Base-by-base conservation (phyloP, 306 rosid species). In the Castanea sativa region DNA sequence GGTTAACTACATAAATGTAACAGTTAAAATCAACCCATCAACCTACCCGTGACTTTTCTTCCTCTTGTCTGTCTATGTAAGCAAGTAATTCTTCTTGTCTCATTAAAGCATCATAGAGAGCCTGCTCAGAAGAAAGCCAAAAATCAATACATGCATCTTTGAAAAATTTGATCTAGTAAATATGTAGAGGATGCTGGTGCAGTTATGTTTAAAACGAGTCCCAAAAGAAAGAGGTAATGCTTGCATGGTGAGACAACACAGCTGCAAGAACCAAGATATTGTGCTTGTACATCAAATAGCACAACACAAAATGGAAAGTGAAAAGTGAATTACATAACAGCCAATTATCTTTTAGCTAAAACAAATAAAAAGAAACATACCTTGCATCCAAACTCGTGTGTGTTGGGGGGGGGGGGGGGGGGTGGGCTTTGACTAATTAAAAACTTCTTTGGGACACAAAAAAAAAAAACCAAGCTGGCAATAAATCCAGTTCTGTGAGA, bases 11-110 rank as follows among this genome's bases (percentile, higher is more conserved):
- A 19, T 10, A 7, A 3, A 5, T 18, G 13, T 63, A 29, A 8
- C 35, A 18, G 19, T 18, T 18, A 65, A 65, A n/a, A 65, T 65
- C 5, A 65, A 65, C 19, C 21, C 14, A 7, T 61, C 56, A 82
- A 86, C 92, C 18, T 87, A 95, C 99, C 98, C 88, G 91, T 63
- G 72, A 79, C 82, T 83, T 93, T 27, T 96, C 98, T 55, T 89
- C 98, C 86, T 88, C 94, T 79, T 95, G 97, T 43, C 91, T 67
- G 82, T 95, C 97, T 21, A 95, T 89, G 84, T 90, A 91, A 30
- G 98, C 97, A 79, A 95, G 93, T 80, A 95, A 80, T 78, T 95
- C 99, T 85, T 95, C 99, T 88, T 95, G 99, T 83, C 87, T 91
- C 93, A 95, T 93, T 63, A 91, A 81, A 2, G 98, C 99, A 72